Percentiles rank a stretch among this genome's conserved stretches.
These are phyloP conservation scores for Cercospora nicotianae DNA, from an alignment of 2,329 filamentous ascomycete genomes.

Conservation along the genomic window DNA sequence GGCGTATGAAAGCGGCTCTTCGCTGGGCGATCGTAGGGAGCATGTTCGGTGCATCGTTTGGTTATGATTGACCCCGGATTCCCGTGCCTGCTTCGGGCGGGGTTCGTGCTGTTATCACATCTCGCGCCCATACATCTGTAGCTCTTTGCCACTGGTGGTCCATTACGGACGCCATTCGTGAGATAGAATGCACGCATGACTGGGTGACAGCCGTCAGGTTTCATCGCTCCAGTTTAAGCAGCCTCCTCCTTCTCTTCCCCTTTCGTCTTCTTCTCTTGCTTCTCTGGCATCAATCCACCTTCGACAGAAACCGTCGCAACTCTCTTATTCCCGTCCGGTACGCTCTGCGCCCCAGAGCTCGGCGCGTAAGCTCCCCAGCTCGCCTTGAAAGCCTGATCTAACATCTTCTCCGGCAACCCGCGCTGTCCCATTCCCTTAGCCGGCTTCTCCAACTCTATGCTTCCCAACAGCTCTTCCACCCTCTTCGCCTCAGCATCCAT, in stretches of 20 bases:
- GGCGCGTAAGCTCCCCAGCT: constrained; percentile 32
- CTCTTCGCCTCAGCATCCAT: constrained; percentile 25
- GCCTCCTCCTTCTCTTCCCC: not conserved
- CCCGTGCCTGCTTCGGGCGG: not conserved
- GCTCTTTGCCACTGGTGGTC: not conserved
- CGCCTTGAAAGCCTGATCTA: constrained; percentile 37
- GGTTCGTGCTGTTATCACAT: not conserved
- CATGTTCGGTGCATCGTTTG: not conserved
- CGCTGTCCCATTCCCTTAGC: not conserved
- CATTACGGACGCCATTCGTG: not conserved
- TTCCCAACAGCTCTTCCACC: not conserved
- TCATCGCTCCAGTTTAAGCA: not conserved
- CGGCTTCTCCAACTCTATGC: not conserved
- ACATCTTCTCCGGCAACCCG: constrained; percentile 4
- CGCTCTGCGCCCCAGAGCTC: constrained; percentile 30
- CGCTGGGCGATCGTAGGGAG: not conserved
- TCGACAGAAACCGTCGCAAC: constrained; percentile 19
- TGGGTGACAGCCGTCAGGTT: not conserved
- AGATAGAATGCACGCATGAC: not conserved
- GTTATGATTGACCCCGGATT: not conserved
- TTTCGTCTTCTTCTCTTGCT: not conserved
- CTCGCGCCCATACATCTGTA: not conserved
- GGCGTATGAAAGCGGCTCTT: not conserved
- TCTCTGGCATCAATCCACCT: constrained; percentile 1
- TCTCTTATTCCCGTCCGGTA: constrained; percentile 12